Base-by-base conservation (phyloP, 2,329 filamentous ascomycete species). In the Neopestalotiopsis sp. region DNA sequence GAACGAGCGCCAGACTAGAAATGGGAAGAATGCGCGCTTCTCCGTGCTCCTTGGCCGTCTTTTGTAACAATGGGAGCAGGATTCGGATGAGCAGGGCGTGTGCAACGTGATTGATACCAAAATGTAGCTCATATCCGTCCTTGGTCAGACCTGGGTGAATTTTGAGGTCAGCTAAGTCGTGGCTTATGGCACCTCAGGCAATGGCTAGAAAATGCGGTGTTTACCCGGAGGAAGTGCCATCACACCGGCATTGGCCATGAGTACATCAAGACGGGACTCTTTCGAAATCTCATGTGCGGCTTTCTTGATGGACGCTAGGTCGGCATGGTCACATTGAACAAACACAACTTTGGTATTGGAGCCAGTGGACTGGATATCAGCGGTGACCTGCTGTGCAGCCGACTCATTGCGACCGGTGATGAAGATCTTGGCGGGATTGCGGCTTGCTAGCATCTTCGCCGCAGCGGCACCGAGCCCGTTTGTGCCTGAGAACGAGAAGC, bases 391-490 rank as follows among this genome's bases (percentile, higher is more conserved):
- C 38, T 62, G 59, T 74, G 70, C 1, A 80, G 73, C 62, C 78
- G 76, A 66, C 38, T 71, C 81, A 10, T 78, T 80, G n/a, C 14
- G 82, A 79, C 32, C 76, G 76, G 59, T 67, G 42, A 70, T 45
- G 40, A 30, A 69, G 57, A 70, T 70, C 38, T 65, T 45, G 24
- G 53, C 30, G 28, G 59, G 59, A 24, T 59, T 40, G 69, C 83
- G 82, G 67, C 78, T 77, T n/a, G 80, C 76, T 24, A 83, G 75
- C 30, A 79, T 76, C 13, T 78, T 71, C 56, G 81, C 74, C 12
- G 78, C 77, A 70, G 82, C 78, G 67, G 76, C 78, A 20, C 82
- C 82, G 5, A 83, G 74, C 0, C 81, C 81, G 24, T 75, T 72
- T 57, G 79, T 82, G 68, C 78, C 80, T 59, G 30, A 14, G 6